Evolutionary conservation across 2,329 filamentous ascomycete genomes (phyloP).

Genomic region (Podosphaera aphanis): DNA sequence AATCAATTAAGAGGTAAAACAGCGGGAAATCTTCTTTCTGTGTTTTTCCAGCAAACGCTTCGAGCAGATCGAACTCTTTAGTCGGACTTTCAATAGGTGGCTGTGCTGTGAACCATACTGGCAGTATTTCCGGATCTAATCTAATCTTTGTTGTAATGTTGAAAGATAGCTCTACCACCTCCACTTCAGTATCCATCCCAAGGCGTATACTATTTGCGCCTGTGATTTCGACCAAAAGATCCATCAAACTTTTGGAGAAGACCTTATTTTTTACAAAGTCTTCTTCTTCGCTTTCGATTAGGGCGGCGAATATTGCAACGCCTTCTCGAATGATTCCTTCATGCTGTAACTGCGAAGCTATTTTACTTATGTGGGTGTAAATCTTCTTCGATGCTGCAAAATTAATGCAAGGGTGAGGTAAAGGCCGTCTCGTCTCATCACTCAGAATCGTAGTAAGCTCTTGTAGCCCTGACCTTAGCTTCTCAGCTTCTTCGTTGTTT

Average conservation of each 20-base stretch:
- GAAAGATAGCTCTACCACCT: constrained; percentile 81
- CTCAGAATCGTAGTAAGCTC: constrained; percentile 48
- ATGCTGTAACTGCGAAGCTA: constrained; percentile 65
- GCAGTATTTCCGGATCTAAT: constrained; percentile 62
- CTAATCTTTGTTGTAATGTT: constrained; percentile 93
- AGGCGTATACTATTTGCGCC: constrained; percentile 50
- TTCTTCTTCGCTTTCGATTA: constrained; percentile 92
- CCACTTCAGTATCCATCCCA: constrained; percentile 59
- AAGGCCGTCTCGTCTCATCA: constrained; percentile 70
- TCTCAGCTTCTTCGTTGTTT: constrained; percentile 37
- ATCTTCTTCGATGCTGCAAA: constrained; percentile 73
- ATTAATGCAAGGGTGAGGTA: constrained; percentile 75
- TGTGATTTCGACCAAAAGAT: constrained; percentile 58
- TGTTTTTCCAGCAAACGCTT: constrained; percentile 61
- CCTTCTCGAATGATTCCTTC: constrained; percentile 69
- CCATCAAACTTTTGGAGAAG: constrained; percentile 73
- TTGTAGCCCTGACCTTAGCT: constrained; percentile 36
- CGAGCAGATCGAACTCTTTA: constrained; percentile 23
- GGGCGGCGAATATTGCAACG: constrained; percentile 65
- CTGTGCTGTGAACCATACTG: constrained; percentile 68
- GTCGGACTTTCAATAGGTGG: constrained; percentile 13
- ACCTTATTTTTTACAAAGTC: constrained; percentile 69
- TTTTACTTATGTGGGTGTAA: constrained; percentile 72
- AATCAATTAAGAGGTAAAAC: constrained; percentile 88
- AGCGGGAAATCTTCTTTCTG: constrained; percentile 85